Percentiles rank a stretch among this genome's conserved stretches.
phyloP scores from a whole-genome alignment of 2,329 filamentous ascomycete species.

The Canariomyces notabilis region DNA sequence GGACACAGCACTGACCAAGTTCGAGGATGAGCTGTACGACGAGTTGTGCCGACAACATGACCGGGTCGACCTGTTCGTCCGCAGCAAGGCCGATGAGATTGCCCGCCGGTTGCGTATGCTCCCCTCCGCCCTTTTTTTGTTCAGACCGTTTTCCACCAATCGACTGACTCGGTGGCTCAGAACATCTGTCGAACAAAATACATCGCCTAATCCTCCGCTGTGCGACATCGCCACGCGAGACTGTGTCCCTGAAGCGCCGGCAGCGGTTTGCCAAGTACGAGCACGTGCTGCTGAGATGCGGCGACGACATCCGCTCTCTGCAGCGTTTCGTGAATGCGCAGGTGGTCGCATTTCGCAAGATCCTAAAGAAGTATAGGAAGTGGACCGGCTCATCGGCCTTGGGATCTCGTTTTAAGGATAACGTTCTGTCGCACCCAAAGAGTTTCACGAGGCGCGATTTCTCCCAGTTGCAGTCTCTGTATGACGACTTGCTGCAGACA shows the following conservation, averaged over 20 bases:
- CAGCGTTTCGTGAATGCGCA: constrained; percentile 70
- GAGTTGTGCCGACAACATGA: constrained; percentile 72
- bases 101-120: constrained; percentile 60
- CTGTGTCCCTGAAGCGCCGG: constrained; percentile 42
- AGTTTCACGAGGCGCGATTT: constrained; percentile 69
- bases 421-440: constrained; percentile 60
- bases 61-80: constrained; percentile 71
- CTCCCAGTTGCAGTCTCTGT: constrained; percentile 44
- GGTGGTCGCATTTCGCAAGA: constrained; percentile 71
- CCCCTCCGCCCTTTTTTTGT: neutral
- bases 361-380: constrained; percentile 82
- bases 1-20: constrained; percentile 53
- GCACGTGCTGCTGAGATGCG: constrained; percentile 50
- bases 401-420: constrained; percentile 59
- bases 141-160: neutral
- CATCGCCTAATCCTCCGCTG: constrained; percentile 44
- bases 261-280: constrained; percentile 51
- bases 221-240: constrained; percentile 31
- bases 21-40: constrained; percentile 66
- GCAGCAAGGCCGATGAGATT: constrained; percentile 76
- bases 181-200: constrained; percentile 45
- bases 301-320: constrained; percentile 66
- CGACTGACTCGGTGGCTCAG: constrained; percentile 32
- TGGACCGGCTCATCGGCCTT: constrained; percentile 72
- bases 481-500: constrained; percentile 44